These are phyloP conservation scores for Ascochyta fabae DNA, from an alignment of 2,329 filamentous ascomycete genomes.

Conservation along the genomic window DNA sequence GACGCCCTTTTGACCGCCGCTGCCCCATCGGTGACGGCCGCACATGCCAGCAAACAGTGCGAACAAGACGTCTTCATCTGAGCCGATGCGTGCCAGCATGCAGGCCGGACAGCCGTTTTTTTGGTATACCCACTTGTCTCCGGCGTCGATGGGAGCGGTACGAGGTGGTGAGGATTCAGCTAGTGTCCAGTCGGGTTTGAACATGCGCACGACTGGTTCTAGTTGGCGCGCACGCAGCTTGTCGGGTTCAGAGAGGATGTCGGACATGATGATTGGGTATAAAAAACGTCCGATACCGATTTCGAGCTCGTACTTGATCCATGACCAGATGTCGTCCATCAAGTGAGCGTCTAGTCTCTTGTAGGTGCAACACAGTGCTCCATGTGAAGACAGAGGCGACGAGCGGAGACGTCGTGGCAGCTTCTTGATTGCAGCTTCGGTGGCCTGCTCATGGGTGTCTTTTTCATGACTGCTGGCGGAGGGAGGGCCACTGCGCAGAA, in stretches of 20 bases:
- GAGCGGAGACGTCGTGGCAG: conserved; percentile 34
- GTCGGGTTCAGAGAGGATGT: conserved; percentile 21
- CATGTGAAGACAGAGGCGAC: conserved; percentile 20
- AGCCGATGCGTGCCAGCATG: conserved; percentile 39
- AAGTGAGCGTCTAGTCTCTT: conserved; percentile 29
- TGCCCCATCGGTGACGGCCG: conserved; percentile 18
- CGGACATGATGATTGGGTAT: conserved; percentile 34
- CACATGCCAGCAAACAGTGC: conserved; percentile 39
- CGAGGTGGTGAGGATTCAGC: conserved; percentile 23
- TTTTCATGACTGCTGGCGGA: conserved; percentile 1
- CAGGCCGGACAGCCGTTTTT: conserved; percentile 37
- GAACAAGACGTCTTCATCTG: conserved; percentile 28
- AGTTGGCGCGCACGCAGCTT: conserved; percentile 31
- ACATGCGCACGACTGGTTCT: conserved; percentile 41
- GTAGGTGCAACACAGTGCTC: conserved; percentile 33
- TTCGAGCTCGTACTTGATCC: conserved; percentile 34
- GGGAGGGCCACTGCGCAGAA: conserved; percentile 24
- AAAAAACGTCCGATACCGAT: conserved; percentile 32
- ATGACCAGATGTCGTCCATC: conserved; percentile 30
- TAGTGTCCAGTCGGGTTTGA: conserved; percentile 24
- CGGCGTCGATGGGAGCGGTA: conserved; percentile 22
- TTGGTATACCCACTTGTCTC: conserved; percentile 31
- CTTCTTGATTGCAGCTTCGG: conserved; percentile 23
- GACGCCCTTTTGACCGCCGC: conserved; percentile 11
- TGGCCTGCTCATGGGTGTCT: conserved; percentile 10